Base-by-base conservation (phyloP, 2,329 filamentous ascomycete species). In the Ophiostoma pallidulum region DNA sequence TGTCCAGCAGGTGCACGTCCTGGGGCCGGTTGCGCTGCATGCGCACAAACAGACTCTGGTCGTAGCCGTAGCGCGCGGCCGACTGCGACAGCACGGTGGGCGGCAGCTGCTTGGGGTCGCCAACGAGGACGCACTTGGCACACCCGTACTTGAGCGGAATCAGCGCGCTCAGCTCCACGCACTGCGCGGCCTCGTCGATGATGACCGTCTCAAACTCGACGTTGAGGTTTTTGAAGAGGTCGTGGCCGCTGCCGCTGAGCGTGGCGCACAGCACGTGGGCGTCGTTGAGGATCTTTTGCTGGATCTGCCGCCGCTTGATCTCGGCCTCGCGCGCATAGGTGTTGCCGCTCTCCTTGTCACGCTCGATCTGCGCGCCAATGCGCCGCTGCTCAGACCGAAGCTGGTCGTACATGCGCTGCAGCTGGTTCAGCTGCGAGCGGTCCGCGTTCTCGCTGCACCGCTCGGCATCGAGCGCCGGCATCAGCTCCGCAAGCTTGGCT, bases 161-260 rank as follows among this genome's bases (percentile, higher is more conserved):
- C 40, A 98, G 74, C 12, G 92, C 92, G 60, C 89, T 95, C 60
- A 98, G 76, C 68, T 98, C 92, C 52, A 98, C 94, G 64, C 91
- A 98, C 72, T 98, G 92, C 14, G 92, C 92, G 4, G 92, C 92
- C 68, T 98, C 92, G 59, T 98, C 92, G 54, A 98, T 96, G 57
- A 98, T 86, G 55, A 98, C 92, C 0, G 92, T 97, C 66, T 98
- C 92, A 56, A 98, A 98, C 64, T 98, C 92, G 44, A 98, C 88
- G 58, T 86, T 90, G 48, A 98, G 69, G 57, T 84, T 85, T 65
- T 91, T 88, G 69, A 98, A 95, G 81, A 97, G 94, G 56, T 98
- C 92, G 60, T 98, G 94, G 4, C 92, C 92, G 64, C 85, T 91
- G 58, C 91, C 92, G 63, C 90, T 96, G 39, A 98, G 79, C 0